Conservation (phyloP, 495 filamentous ascomycete species). For the Talaromyces trachyspermus region DNA sequence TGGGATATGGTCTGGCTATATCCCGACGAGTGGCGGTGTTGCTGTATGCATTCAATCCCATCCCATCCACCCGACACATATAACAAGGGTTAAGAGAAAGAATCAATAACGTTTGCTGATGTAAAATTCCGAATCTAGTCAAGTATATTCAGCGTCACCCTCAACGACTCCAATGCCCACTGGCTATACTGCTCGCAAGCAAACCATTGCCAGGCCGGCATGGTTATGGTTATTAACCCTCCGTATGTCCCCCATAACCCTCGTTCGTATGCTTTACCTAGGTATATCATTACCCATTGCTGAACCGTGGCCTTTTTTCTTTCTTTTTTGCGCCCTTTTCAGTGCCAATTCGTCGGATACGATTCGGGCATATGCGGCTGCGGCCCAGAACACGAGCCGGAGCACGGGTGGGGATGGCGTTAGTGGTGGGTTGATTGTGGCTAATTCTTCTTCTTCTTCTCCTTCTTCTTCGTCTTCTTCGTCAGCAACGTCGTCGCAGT, state of each 20-base stretch:
- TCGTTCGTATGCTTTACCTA: too few species aligned
- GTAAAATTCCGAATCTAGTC: not conserved
- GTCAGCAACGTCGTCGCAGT: not conserved
- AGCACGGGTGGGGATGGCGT: not conserved
- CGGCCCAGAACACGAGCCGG: not conserved
- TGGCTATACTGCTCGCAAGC: not conserved
- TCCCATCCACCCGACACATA: too few species aligned
- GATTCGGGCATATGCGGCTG: not conserved
- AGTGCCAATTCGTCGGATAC: not conserved
- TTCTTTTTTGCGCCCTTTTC: not conserved
- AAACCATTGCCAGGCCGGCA: not conserved
- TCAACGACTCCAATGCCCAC: not conserved
- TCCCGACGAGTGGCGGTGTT: not conserved
- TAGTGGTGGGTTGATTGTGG: not conserved
- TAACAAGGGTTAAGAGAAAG: too few species aligned
- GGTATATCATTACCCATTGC: too few species aligned
- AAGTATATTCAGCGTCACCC: not conserved
- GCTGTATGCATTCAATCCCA: not conserved
- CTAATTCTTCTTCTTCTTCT: not conserved
- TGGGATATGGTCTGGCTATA: not conserved
- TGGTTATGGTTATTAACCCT: constrained; percentile 2
- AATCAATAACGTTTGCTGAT: too few species aligned
- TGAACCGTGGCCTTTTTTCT: too few species aligned
- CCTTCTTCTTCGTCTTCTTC: not conserved
- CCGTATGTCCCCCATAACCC: too few species aligned